Evolutionary conservation across 2,329 filamentous ascomycete species (phyloP), one percentile per base, ranked within the genome.

Genomic region (Exophiala sp.): DNA sequence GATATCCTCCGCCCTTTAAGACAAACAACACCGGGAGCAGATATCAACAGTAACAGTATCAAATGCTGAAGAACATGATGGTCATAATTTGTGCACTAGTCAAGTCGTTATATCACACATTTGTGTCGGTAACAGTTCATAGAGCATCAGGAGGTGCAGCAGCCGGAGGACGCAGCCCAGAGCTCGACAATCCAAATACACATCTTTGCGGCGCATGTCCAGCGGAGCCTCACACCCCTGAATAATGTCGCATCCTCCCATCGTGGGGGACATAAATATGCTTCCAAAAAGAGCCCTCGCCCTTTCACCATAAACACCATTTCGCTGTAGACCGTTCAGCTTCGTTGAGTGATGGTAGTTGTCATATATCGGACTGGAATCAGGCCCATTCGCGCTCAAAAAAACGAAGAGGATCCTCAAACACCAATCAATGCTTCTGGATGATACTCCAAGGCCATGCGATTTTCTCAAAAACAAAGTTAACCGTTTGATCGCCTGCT

Each of bases 361-460:
- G 35, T 37, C 14, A 27, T 23, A 16, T 30, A 30, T n/a, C n/a
- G 34, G 22, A 32, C 16, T 13, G 23, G 18, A 6, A 39, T n/a
- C 16, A 21, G 27, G 44, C 29, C 19, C 30, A 29, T 14, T 45
- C 39, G 19, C 41, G 32, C 18, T 39, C 22, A 23, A 22, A 23
- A 27, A 40, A 30, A 13, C 35, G 6, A n/a, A 19, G 35, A 43
- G 39, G 30, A 22, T 43, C 35, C 24, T n/a, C 7, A 13, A 51
- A 51, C 48, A 34, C 54, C 47, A 39, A 48, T 23, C 50, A 46
- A 57, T 46, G 43, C 29, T 45, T 34, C 37, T 43, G 19, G 27
- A 46, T 29, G 40, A 50, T 55, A 53, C 58, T 55, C 58, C 58
- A 46, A 23, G 51, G 57, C 55, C 58, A 60, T 60, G 58, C 55